phyloP scores from a whole-genome alignment of 108 stramenopile species.

The Mediolabrus comicus region DNA sequence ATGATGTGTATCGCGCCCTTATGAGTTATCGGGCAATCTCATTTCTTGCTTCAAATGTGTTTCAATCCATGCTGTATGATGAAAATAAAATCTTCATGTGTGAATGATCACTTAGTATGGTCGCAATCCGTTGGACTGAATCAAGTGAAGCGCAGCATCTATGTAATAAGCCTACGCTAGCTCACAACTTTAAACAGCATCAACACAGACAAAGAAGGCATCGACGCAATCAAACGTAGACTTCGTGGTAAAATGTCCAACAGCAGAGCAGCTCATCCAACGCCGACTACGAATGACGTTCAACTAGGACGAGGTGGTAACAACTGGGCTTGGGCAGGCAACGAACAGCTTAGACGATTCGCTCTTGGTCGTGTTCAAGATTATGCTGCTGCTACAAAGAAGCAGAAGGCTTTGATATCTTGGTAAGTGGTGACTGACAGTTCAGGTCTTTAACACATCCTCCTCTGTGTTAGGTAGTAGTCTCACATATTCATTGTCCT shows the following conservation, averaged over 20 bases:
- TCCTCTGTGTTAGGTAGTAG: no score
- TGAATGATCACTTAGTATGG: not conserved
- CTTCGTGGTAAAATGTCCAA: no score
- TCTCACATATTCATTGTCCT: no score
- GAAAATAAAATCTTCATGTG: not conserved
- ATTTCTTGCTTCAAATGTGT: no score
- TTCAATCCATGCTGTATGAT: not conserved
- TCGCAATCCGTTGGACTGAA: not conserved
- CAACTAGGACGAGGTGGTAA: conserved; percentile 27
- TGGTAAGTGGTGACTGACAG: not conserved
- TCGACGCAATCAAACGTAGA: no score
- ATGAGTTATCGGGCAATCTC: not conserved
- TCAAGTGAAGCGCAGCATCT: not conserved
- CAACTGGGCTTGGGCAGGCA: conserved; percentile 67
- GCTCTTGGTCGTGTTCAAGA: conserved; percentile 39
- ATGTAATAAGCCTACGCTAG: not conserved
- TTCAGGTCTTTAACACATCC: no score
- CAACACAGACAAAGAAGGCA: no score
- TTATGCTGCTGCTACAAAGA: conserved; percentile 35
- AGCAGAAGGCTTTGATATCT: conserved; percentile 40
- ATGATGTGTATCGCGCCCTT: not conserved
- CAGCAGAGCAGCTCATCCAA: no score
- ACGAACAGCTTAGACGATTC: conserved; percentile 58
- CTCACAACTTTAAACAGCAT: not conserved
- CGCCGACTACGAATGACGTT: conserved; percentile 15